These are phyloP conservation scores for Fusarium sterilihyphosum DNA, from an alignment of 2,329 filamentous ascomycete species.

Conservation along the genomic window DNA sequence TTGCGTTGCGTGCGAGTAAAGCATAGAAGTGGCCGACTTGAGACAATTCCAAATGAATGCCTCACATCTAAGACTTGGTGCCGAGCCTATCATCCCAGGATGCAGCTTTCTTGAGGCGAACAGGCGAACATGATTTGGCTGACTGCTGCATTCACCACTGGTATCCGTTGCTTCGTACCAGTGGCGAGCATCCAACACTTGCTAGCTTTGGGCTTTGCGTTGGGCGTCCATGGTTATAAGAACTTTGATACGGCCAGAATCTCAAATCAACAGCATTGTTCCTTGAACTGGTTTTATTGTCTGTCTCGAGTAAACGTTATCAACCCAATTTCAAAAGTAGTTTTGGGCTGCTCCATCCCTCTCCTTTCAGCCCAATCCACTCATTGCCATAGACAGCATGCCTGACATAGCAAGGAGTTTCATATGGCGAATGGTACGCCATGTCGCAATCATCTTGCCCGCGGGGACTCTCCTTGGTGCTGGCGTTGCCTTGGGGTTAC, in stretches of 20 bases:
- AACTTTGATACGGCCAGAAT: not conserved
- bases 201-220: slow-evolving; percentile 3
- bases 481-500: slow-evolving; percentile 21
- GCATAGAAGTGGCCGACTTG: not conserved
- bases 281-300: not conserved
- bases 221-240: slow-evolving; percentile 17
- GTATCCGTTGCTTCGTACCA: not conserved
- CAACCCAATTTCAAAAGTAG: not conserved
- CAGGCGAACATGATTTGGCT: not conserved
- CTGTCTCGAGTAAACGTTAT: not conserved
- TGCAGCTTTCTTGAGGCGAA: not conserved
- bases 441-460: slow-evolving; percentile 16
- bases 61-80: not conserved
- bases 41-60: not conserved
- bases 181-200: not conserved
- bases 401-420: not conserved
- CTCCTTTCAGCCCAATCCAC: not conserved
- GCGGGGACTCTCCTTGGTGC: slow-evolving; percentile 30
- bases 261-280: not conserved
- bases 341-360: not conserved
- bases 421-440: not conserved
- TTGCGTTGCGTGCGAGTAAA: not conserved
- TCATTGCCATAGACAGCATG: slow-evolving; percentile 6
- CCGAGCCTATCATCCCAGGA: not conserved
- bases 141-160: not conserved